Base-by-base conservation (phyloP, 179 eudicot species). In the Beta macrorhiza region DNA sequence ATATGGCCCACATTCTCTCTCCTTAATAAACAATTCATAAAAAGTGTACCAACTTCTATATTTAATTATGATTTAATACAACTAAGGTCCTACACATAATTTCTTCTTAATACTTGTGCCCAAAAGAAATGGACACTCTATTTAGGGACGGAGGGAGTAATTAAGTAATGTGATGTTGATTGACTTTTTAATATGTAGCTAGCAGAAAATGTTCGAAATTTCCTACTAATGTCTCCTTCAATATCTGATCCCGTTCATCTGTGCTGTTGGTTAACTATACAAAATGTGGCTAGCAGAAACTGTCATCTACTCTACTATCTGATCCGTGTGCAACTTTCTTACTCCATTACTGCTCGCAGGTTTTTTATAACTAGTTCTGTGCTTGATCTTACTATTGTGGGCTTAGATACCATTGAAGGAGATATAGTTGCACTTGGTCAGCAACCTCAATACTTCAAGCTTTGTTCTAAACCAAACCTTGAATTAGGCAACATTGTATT, bases 321-420 rank as follows among this genome's bases (percentile, higher is more conserved):
- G 29, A 70, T 80, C 37, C 65, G 57, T 64, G 0, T 72, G 19
- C 47, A 42, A 64, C 72, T 63, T 67, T 75, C 25, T 70, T 15
- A 19, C 57, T 78, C 69, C 42, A 22, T 47, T 20, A 25, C 73
- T 71, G 45, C 45, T 74, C 75, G 62, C 92, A 96, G 99, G 91
- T 96, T 94, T 83, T 96, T 94, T 76, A 90, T 96, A 80, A 96
- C 93, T 62, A 96, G 98, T 86, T 94, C 99, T 52, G 91, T 96
- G 85, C 98, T 96, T 63, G 99, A 96, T 85, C 92, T 96, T 62
- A 96, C 99, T 65, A 88, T 96, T 53, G 99, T 94, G 72, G 98
- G 98, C 80, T 80, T 94, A 72, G 99, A 96, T 85, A 83, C 87
- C 42, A 64, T 74, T 71, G 99, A 96, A 83, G 97, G 93, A 76